These are phyloP conservation scores for Raffaelea arxii DNA, from an alignment of 2,329 filamentous ascomycete genomes.

Conservation along the genomic window DNA sequence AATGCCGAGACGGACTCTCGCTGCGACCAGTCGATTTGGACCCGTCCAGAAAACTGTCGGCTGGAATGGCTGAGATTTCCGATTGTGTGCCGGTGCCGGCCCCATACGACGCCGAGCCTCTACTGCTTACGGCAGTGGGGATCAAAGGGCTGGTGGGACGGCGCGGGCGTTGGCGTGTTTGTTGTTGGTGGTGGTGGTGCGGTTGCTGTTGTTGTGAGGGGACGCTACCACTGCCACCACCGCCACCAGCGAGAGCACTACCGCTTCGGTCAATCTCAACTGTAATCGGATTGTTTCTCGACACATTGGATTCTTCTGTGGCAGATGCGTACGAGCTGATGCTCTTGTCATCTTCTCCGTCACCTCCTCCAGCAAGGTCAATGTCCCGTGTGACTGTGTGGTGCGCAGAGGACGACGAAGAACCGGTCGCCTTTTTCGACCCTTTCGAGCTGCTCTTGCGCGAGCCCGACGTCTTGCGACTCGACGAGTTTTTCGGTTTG, in stretches of 20 bases:
- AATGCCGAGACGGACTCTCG: conserved; percentile 31
- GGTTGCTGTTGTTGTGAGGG: conserved; percentile 38
- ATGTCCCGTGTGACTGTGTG: conserved; percentile 16
- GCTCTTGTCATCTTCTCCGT: conserved; percentile 54
- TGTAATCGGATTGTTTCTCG: conserved; percentile 70
- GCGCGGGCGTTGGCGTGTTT: conserved; percentile 43
- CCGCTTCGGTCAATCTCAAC: conserved; percentile 68
- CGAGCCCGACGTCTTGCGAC: conserved; percentile 52
- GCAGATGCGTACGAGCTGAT: conserved; percentile 67
- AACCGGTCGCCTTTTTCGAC: too few species aligned
- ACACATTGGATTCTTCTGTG: conserved; percentile 70
- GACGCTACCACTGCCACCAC: background rate
- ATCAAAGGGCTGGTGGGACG: conserved; percentile 57
- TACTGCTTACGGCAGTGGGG: conserved; percentile 41
- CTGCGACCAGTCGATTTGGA: conserved; percentile 34
- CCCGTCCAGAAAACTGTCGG: conserved; percentile 53
- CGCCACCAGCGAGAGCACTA: too few species aligned
- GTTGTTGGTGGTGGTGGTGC: conserved; percentile 34
- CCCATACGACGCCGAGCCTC: conserved; percentile 50
- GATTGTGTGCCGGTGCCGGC: conserved; percentile 58
- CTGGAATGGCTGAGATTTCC: conserved; percentile 71
- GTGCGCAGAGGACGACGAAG: conserved; percentile 7
- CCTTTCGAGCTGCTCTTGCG: too few species aligned
- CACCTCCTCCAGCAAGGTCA: conserved; percentile 24
- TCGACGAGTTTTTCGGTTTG: conserved; percentile 55